phyloP scores from a whole-genome alignment of 2,329 filamentous ascomycete species.

The Colletotrichum tofieldiae region DNA sequence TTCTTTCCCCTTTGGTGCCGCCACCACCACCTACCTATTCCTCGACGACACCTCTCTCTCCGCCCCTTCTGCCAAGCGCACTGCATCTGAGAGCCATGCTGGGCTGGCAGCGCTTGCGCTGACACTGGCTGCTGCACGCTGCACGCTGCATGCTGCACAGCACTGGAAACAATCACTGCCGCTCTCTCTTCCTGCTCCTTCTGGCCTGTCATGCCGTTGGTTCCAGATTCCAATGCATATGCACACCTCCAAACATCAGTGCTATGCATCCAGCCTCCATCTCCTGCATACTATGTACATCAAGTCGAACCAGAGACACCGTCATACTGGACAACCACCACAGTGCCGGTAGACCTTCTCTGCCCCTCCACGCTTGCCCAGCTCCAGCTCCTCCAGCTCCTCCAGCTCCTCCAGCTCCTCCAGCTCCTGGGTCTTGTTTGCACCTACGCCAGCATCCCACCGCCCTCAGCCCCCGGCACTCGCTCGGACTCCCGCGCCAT shows the following conservation, averaged over 20 bases:
- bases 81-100: background rate
- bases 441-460: conserved; percentile 8
- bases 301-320: background rate
- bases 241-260: background rate
- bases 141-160: conserved; percentile 10
- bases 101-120: background rate
- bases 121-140: background rate
- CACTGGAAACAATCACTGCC: conserved; percentile 7
- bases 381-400: background rate
- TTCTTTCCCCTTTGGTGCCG: background rate
- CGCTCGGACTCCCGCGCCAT: conserved; percentile 30
- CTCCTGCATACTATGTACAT: background rate
- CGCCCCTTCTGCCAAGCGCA: too few species aligned
- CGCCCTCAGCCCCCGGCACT: conserved; percentile 18
- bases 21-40: background rate
- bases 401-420: conserved; percentile 1
- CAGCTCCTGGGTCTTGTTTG: background rate
- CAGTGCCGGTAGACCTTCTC: background rate
- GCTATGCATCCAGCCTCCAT: background rate
- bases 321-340: background rate
- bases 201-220: background rate
- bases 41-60: background rate
- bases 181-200: background rate
- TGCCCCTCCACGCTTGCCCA: background rate
- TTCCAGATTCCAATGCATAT: conserved; percentile 2